Conservation (phyloP, 108 stramenopile genomes). For the Aurantiochytrium sp. region DNA sequence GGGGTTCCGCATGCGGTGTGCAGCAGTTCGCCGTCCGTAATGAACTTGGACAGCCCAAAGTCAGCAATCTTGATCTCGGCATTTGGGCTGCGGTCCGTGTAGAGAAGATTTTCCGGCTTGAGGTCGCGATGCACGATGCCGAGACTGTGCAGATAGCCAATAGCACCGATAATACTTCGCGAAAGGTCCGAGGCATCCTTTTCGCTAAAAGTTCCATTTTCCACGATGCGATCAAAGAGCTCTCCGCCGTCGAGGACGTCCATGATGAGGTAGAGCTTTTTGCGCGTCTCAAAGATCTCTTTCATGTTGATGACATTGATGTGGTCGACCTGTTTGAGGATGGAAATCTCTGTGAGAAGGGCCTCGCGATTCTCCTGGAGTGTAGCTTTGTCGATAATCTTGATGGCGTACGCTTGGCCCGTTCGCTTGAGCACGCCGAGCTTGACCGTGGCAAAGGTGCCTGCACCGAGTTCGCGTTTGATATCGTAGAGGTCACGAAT, state of each 20-base stretch:
- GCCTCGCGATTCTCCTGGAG: constrained; percentile 13
- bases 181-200: constrained; percentile 66
- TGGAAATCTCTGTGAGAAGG: constrained; percentile 18
- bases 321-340: constrained; percentile 30
- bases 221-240: constrained; percentile 82
- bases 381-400: constrained; percentile 9
- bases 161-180: constrained; percentile 59
- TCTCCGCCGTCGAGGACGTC: constrained; percentile 76
- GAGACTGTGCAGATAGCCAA: constrained; percentile 67
- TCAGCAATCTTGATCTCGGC: constrained; percentile 94
- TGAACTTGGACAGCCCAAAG: constrained; percentile 62
- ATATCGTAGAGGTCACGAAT: constrained; percentile 12
- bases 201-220: constrained; percentile 73
- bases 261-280: constrained; percentile 38
- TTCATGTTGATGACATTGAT: constrained; percentile 35
- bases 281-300: constrained; percentile 33
- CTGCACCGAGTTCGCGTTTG: constrained; percentile 2
- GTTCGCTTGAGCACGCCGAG: background rate
- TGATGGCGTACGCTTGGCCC: constrained; percentile 3
- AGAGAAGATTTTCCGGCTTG: constrained; percentile 77
- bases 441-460: constrained; percentile 13
- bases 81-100: constrained; percentile 53
- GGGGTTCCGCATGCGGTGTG: constrained; percentile 28
- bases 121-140: constrained; percentile 77
- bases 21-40: constrained; percentile 30